Base-by-base conservation (phyloP, 768 basidiomycete genomes). In the Fistulinella prunicolor region DNA sequence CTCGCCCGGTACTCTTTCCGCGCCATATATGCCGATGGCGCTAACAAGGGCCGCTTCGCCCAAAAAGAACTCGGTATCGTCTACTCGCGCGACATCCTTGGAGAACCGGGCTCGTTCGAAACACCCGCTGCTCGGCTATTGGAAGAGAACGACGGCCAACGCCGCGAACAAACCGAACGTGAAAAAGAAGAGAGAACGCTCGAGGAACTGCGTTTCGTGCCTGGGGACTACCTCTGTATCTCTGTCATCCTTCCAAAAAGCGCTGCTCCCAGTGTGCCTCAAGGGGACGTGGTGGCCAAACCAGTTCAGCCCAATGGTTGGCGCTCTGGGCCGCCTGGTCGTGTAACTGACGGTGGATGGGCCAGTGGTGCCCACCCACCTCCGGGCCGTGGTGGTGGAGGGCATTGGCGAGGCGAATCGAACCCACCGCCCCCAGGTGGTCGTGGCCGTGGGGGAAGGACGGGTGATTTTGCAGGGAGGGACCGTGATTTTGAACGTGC, bases 81-180 rank as follows among this genome's bases (percentile, higher is more conserved):
- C 32, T 86, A 88, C 66, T 87, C 88, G 37, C 83, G 89, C 53
- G 90, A 91, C 67, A 86, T 91, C 54, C 78, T 89, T 3, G 88
- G 88, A 40, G 89, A 89, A 64, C 84, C 86, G 4, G 87, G 87
- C 28, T 66, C 82, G 1, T 63, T 86, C 19, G 72, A 75, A 34
- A 64, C 64, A 13, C 71, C 80, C 6, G 85, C 86, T 0, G 75
- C 83, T 0, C 77, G 84, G 3, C 73, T 89, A 3, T 66, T 82
- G 19, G 78, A 81, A 38, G 83, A 83, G 50, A 47, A 56, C 0
- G 68, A 67, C 16, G 51, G 56, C 5, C 70, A 76, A 50, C 61
- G 58, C 9, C 58, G 57, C 34, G 62, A 55, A 35, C 60, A 34
- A 2, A 71, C 64, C 2, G 78, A 80, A 37, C 69, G 75, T 20